Base-by-base conservation (phyloP, 805 yeast genomes). In the Blastobotrys parvus region DNA sequence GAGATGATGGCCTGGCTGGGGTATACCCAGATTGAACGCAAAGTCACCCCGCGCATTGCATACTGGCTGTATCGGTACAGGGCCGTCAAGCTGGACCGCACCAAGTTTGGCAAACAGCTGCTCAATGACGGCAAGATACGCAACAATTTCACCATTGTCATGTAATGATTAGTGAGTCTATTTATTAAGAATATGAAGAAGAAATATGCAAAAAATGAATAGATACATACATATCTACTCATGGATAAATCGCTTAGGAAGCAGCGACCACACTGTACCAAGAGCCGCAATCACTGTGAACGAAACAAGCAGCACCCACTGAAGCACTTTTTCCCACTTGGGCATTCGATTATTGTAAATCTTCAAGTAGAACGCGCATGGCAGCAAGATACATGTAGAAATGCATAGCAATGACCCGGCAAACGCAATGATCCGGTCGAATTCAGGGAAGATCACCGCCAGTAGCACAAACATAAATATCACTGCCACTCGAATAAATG, bases 341-440 rank as follows among this genome's bases (percentile, higher is more conserved):
- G 70, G 54, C 30, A 80, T 61, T 11, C 71, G 67, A 3, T 62
- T 55, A 3, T 59, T 60, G 56, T 79, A 81, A 31, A 81, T 67
- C 48, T 63, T 69, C 46, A 82, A 57, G 62, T 88, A 86, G 59
- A 87, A 88, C 8, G 73, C 55, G 18, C 85, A 67, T 2, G 96
- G 96, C 19, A 87, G 69, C 17, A 86, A 80, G 42, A 87, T 67
- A 60, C 96, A 88, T 29, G 87, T 77, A 2, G 80, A 67, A 60
- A 85, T 82, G 53, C 95, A 85, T 41, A 88, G 69, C 1, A 86
- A 78, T 3, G 90, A 75, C 5, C 96, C 96, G 51, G 86, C 61
- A 37, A 88, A 74, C 4, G 94, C 85, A 62, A 88, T 80, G 41
- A 88, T 71, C 52, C 76, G 76, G 55, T 87, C 96, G 58, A 88